Evolutionary conservation across 2,329 filamentous ascomycete genomes (phyloP).

Genomic region (Arthrobotrys conoides): DNA sequence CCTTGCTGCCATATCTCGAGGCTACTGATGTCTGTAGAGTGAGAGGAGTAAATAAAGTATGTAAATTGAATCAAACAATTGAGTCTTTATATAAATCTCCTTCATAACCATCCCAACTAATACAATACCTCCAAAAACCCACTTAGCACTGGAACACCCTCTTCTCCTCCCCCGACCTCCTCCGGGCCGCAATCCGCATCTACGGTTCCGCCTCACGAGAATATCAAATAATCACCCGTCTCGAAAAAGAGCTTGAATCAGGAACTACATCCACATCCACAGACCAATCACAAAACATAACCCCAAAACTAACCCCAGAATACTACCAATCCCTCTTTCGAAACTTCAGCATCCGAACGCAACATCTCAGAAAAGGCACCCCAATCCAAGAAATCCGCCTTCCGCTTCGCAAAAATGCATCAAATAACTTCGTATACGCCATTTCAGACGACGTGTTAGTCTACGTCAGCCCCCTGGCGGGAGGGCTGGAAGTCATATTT

Average conservation of each 20-base stretch:
- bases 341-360: constrained; percentile 51
- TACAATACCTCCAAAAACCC: background rate
- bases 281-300: no score
- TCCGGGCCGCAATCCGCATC: constrained; percentile 55
- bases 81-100: no score
- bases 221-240: constrained; percentile 48
- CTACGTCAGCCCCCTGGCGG: constrained; percentile 44
- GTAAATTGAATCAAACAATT: background rate
- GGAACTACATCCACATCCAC: background rate
- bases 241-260: constrained; percentile 34
- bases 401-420: constrained; percentile 26
- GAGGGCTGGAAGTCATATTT: constrained; percentile 53
- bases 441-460: constrained; percentile 56
- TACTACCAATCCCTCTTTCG: constrained; percentile 52
- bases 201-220: constrained; percentile 57
- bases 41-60: constrained; percentile 49
- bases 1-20: constrained; percentile 49
- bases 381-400: constrained; percentile 49
- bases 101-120: constrained; percentile 7
- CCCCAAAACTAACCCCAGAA: constrained; percentile 27
- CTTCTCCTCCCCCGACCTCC: constrained; percentile 58
- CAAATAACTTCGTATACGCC: constrained; percentile 48
- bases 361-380: constrained; percentile 47
- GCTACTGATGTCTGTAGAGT: constrained; percentile 44
- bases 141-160: constrained; percentile 55